Base-by-base conservation (phyloP, 495 filamentous ascomycete genomes). In the Lasiosphaeris hirsuta region DNA sequence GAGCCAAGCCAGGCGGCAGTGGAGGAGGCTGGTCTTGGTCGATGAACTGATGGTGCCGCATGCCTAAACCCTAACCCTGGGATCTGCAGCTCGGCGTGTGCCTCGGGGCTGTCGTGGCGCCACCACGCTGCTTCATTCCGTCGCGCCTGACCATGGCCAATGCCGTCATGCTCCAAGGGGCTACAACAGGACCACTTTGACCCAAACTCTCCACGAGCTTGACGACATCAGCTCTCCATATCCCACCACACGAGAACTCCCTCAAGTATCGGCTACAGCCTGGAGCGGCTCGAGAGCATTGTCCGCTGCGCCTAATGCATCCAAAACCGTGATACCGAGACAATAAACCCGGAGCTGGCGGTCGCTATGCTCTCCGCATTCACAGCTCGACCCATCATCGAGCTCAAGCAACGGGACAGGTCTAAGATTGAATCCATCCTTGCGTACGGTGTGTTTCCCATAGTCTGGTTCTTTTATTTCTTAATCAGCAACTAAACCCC, bases 281-380 rank as follows among this genome's bases (percentile, higher is more conserved):
- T n/a, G 33, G 51, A 19, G 19, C 23, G 6, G 15, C n/a, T 15
- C 14, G 15, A 37, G 10, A 8, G 10, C n/a, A 13, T 34, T 23
- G 11, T 5, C 4, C 18, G 42, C 35, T 35, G 8, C 51, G 36
- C 15, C 64, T 63, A 43, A 69, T 68, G 65, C 51, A 34, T 44
- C 43, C 57, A 44, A 59, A 64, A 57, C 44, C 48, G 61, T 45
- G 51, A 51, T 51, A 56, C 51, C 17, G 34, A 39, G n/a, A 23
- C 48, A 30, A 45, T 42, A 34, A 59, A 15, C 42, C 44, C 33
- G 33, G 66, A 52, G 68, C 67, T 64, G 67, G 68, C 62, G 58
- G 59, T 59, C 67, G 78, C 78, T 76, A 98, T 98, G 94, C 86
- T 97, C 73, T 96, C 94, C 76, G 93, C 95, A 72, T 98, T 99